Conservation (phyloP, 768 basidiomycete species). For the Collybiopsis luxurians region DNA sequence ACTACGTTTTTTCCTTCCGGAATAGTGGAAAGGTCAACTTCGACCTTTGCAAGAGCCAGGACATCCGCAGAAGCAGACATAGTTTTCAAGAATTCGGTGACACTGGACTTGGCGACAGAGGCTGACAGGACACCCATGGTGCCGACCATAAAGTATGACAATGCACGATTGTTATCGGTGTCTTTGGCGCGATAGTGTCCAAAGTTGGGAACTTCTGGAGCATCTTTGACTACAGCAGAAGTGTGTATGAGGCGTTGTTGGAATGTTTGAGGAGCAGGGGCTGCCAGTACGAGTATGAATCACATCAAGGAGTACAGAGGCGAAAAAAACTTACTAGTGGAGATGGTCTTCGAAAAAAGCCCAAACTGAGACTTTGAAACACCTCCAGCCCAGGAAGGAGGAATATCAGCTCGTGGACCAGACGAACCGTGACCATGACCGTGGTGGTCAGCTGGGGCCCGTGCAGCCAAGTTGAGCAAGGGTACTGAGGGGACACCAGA, state of each 20-base stretch:
- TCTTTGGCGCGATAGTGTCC: slow-evolving; percentile 74
- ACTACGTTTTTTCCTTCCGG: slow-evolving; percentile 98
- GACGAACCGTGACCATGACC: slow-evolving; percentile 52
- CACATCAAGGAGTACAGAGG: not conserved
- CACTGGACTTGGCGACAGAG: slow-evolving; percentile 89
- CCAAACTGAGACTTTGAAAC: slow-evolving; percentile 48
- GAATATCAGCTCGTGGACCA: slow-evolving; percentile 58
- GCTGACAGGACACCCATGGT: slow-evolving; percentile 92
- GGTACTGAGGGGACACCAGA: slow-evolving; percentile 79
- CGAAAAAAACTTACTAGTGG: slow-evolving; percentile 46
- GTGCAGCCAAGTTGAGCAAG: slow-evolving; percentile 68
- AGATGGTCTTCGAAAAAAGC: slow-evolving; percentile 62
- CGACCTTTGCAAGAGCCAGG: slow-evolving; percentile 96
- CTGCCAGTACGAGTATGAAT: slow-evolving; percentile 24
- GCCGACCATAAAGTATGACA: slow-evolving; percentile 90
- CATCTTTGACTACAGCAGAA: slow-evolving; percentile 63
- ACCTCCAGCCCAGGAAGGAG: slow-evolving; percentile 63
- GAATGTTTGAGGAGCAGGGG: slow-evolving; percentile 49
- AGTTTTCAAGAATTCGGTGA: slow-evolving; percentile 91
- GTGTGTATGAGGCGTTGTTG: slow-evolving; percentile 79
- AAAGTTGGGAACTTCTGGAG: slow-evolving; percentile 88
- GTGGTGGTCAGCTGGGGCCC: slow-evolving; percentile 58
- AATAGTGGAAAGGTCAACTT: slow-evolving; percentile 85
- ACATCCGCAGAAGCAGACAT: slow-evolving; percentile 99
- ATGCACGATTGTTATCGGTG: slow-evolving; percentile 63